phyloP scores from a whole-genome alignment of 805 yeast species.

The Yueomyces sp. region DNA sequence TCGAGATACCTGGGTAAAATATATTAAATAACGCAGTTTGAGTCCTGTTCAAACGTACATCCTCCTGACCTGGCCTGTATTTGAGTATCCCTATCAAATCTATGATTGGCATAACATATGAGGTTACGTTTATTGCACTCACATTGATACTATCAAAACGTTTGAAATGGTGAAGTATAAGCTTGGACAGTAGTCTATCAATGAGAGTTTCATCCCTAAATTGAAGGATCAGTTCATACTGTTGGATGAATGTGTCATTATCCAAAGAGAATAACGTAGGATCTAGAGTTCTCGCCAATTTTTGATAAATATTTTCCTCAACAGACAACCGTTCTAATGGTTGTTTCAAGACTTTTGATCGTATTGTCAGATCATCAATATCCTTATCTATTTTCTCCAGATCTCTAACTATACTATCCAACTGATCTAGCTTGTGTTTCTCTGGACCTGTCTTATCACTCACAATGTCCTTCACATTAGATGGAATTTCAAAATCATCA shows the following conservation, averaged over 20 bases:
- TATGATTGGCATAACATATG: conserved; percentile 2
- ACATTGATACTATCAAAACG: not conserved
- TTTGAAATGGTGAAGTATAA: not conserved
- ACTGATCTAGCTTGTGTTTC: not conserved
- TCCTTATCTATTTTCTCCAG: not conserved
- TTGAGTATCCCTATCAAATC: conserved; percentile 6
- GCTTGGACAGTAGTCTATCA: not conserved
- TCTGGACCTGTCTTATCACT: not conserved
- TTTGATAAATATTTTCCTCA: not conserved
- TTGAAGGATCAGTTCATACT: not conserved
- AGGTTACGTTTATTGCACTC: not conserved
- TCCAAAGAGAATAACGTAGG: no score
- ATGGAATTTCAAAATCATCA: not conserved
- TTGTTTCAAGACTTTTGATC: not conserved
- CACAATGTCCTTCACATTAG: not conserved
- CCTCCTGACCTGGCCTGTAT: no score
- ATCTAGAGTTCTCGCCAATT: not conserved
- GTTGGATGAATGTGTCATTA: not conserved
- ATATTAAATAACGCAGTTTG: conserved; percentile 13
- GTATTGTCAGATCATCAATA: not conserved
- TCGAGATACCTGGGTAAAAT: conserved; percentile 3
- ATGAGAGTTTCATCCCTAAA: not conserved
- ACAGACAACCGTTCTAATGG: no score
- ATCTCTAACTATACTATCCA: not conserved
- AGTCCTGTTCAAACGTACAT: conserved; percentile 9